Conservation (phyloP, 441 rosid genomes). For the Erodium moschatum region DNA sequence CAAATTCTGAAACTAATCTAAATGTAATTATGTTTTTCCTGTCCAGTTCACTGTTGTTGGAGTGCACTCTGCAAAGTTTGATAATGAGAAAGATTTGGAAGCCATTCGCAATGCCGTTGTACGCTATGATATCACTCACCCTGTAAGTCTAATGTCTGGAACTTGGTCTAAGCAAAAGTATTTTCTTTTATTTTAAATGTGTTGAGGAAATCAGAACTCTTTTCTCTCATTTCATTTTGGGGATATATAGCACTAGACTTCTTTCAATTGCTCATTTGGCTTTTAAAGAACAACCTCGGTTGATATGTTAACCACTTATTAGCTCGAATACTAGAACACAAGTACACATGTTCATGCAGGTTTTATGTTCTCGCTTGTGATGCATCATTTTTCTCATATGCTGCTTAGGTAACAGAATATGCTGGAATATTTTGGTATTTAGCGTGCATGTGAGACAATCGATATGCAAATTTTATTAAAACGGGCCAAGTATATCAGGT, state of each 20-base stretch:
- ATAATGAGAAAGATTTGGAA: constrained; percentile 90
- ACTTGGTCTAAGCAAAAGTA: constrained; percentile 11
- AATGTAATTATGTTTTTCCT: constrained; percentile 8
- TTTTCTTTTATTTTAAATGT: constrained; percentile 5
- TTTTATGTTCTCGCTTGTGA: no score
- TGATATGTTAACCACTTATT: background rate
- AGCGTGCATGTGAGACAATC: no score
- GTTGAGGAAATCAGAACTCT: background rate
- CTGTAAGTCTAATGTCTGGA: constrained; percentile 40
- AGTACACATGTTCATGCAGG: no score
- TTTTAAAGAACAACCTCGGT: background rate
- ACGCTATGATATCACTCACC: constrained; percentile 78
- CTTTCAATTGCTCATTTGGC: no score
- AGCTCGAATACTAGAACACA: no score
- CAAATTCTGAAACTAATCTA: constrained; percentile 1
- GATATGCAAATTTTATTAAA: no score
- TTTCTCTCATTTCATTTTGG: background rate
- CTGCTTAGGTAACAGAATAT: no score
- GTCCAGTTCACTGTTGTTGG: constrained; percentile 82
- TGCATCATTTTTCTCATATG: no score
- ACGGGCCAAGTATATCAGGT: no score
- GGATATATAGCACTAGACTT: background rate
- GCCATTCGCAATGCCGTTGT: constrained; percentile 86
- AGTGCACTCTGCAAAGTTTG: constrained; percentile 98
- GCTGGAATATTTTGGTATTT: no score